Percentiles rank a stretch among this genome's conserved stretches.
These are phyloP conservation scores for Ganoderma lucidum DNA, from an alignment of 1,284 basidiomycete species.

Conservation along the genomic window DNA sequence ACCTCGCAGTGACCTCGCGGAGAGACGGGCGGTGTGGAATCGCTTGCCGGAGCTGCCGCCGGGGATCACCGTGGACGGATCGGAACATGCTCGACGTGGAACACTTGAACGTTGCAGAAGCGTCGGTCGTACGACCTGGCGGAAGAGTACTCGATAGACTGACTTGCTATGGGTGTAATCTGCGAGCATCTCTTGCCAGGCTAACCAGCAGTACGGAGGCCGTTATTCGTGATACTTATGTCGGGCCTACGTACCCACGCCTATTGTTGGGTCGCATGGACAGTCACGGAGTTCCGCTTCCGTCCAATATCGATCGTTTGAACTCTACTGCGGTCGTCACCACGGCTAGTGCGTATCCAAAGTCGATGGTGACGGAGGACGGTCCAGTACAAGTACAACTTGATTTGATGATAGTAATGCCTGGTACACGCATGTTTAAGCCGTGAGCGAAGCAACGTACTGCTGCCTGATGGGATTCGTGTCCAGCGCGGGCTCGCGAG, in stretches of 20 bases:
- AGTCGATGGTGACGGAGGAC: neutral
- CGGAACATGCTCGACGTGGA: neutral
- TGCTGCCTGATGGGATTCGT: conserved; percentile 7
- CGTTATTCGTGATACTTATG: neutral
- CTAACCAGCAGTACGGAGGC: neutral
- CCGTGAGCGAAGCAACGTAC: conserved; percentile 6
- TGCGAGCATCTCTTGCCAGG: no score
- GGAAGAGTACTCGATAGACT: no score
- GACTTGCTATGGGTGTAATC: no score
- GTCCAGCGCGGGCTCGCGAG: conserved; percentile 3
- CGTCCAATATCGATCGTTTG: neutral
- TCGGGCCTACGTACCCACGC: neutral
- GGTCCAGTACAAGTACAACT: neutral
- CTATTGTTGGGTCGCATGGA: neutral
- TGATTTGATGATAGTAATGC: neutral
- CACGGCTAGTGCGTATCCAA: neutral
- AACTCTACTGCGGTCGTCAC: neutral
- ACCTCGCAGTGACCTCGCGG: neutral
- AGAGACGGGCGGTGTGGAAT: neutral
- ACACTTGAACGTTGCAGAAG: neutral
- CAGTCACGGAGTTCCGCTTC: neutral
- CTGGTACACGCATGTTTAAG: neutral
- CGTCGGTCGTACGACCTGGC: neutral
- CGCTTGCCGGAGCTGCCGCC: neutral
- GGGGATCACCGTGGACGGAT: neutral